These are phyloP conservation scores for Apiospora aurea DNA, from an alignment of 2,329 filamentous ascomycete genomes.

Conservation along the genomic window DNA sequence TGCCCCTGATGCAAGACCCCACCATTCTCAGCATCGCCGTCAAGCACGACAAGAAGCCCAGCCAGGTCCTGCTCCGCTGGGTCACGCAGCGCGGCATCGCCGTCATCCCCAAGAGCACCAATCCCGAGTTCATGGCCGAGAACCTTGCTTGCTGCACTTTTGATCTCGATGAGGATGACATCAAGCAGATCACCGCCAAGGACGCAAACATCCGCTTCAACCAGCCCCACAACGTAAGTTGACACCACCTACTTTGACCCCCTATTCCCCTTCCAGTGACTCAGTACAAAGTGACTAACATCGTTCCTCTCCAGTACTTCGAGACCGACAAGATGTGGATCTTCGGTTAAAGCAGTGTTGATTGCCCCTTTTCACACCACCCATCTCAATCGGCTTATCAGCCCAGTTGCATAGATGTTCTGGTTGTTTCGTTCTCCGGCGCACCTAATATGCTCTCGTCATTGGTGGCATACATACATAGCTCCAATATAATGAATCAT, in stretches of 20 bases:
- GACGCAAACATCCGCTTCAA: constrained; percentile 77
- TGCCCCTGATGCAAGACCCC: constrained; percentile 75
- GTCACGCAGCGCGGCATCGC: constrained; percentile 82
- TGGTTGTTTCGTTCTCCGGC: constrained; percentile 4
- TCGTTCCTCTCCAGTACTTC: constrained; percentile 56
- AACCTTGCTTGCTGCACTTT: constrained; percentile 74
- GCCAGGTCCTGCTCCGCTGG: constrained; percentile 87
- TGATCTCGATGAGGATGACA: constrained; percentile 69
- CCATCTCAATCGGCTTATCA: neutral
- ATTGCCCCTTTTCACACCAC: neutral
- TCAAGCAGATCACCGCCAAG: constrained; percentile 70
- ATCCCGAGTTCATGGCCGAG: constrained; percentile 59
- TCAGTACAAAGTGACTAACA: neutral
- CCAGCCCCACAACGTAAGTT: constrained; percentile 73
- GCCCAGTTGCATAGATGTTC: neutral
- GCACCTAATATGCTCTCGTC: neutral
- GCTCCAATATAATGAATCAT: constrained; percentile 13
- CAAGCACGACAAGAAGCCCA: constrained; percentile 75
- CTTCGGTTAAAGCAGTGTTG: constrained; percentile 53
- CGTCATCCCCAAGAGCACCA: constrained; percentile 81
- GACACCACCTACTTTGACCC: neutral
- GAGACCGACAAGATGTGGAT: constrained; percentile 63
- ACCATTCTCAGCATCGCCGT: constrained; percentile 69
- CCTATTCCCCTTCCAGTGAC: neutral
- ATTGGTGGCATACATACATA: constrained; percentile 19